Base-by-base conservation (phyloP, 2,329 filamentous ascomycete species). In the Trichophyton verrucosum region DNA sequence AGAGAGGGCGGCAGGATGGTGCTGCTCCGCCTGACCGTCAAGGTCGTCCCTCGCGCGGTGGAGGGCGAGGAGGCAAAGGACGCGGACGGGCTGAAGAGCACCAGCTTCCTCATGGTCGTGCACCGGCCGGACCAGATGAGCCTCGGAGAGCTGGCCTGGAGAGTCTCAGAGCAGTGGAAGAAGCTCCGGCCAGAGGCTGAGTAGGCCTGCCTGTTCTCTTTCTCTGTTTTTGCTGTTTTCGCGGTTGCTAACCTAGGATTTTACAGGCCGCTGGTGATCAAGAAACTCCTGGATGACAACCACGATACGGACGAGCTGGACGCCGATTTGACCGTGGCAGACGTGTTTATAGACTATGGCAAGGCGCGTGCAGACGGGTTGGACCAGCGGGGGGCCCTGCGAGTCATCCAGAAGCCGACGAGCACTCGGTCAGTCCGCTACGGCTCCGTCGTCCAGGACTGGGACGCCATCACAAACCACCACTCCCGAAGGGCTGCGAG, bases 331-430 rank as follows among this genome's bases (percentile, higher is more conserved):
- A 71, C 71, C 0, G 73, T 74, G 20, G 71, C 71, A 1, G 71
- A 75, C 60, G 71, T 75, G 6, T 75, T 73, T 59, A 69, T 75
- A 13, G 68, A 75, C 59, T 68, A 64, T 44, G 73, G 73, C 1
- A 72, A 71, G 51, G 72, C 70, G 3, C 66, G 61, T 8, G 36
- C 66, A 2, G 73, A 75, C 47, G 70, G 70, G 5, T 64, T 66
- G 36, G 73, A 75, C 63, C 73, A 75, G 65, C 66, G 67, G 9
- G 70, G 65, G 4, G 67, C 65, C 1, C 67, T 75, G 2, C 69
- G 71, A 9, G 72, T 75, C 11, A 63, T 74, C 30, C 72, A 71
- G 58, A 70, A 67, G 17, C 70, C 72, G 7, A 57, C 66, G 3
- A 15, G 51, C 1, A 60, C 65, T 0, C 49, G 22, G 6, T 66